These are phyloP conservation scores for Penicillium cinerascens DNA, from an alignment of 495 filamentous ascomycete species.

Conservation along the genomic window DNA sequence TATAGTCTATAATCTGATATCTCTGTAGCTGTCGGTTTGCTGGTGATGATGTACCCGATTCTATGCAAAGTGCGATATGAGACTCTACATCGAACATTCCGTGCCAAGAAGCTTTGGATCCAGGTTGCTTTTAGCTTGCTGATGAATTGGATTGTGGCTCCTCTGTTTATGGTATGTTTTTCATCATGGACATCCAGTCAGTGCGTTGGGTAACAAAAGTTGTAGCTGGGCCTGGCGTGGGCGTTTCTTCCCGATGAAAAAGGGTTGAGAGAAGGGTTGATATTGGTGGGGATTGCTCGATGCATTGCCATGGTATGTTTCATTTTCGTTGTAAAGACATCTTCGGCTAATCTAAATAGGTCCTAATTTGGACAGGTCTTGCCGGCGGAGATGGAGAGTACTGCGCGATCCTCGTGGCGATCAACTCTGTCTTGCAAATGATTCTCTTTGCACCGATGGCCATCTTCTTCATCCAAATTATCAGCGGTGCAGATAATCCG, in stretches of 20 bases:
- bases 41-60: constrained; percentile 94
- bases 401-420: constrained; percentile 83
- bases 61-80: constrained; percentile 89
- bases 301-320: constrained; percentile 76
- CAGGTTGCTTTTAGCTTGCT: constrained; percentile 77
- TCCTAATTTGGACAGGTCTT: constrained; percentile 72
- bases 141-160: constrained; percentile 84
- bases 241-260: constrained; percentile 71
- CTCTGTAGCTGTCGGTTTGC: constrained; percentile 63
- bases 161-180: constrained; percentile 73
- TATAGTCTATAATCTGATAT: neutral
- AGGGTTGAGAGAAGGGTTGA: constrained; percentile 65
- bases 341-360: constrained; percentile 33
- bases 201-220: neutral
- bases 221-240: constrained; percentile 63
- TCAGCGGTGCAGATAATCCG: constrained; percentile 44
- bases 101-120: constrained; percentile 63
- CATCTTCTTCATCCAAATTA: constrained; percentile 69
- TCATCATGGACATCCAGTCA: neutral
- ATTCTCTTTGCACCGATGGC: constrained; percentile 77
- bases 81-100: constrained; percentile 65
- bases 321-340: neutral
- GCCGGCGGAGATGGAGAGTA: constrained; percentile 77
- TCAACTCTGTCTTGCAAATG: constrained; percentile 85
- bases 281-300: constrained; percentile 69